These are phyloP conservation scores for Hypericum androsaemum DNA, from an alignment of 345 rosid genomes.

Conservation along the genomic window DNA sequence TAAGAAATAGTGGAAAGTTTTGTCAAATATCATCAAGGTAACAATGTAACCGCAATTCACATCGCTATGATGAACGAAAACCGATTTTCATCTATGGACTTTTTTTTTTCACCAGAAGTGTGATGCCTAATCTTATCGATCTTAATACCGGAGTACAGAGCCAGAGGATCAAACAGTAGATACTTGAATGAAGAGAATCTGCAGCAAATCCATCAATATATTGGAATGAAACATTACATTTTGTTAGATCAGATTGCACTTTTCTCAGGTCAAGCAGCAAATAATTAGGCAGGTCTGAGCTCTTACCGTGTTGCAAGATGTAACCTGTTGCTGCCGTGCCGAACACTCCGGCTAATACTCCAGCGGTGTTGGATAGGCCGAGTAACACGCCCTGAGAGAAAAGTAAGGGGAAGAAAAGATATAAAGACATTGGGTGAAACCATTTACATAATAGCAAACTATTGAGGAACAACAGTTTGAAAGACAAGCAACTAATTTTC, in stretches of 20 bases:
- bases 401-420: slow-evolving; percentile 1
- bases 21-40: background rate
- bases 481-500: background rate
- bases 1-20: background rate
- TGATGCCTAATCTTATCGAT: no score
- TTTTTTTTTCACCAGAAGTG: no score
- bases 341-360: slow-evolving; percentile 87
- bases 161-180: no score
- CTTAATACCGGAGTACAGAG: no score
- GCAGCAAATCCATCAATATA: no score
- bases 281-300: background rate
- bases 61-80: no score
- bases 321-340: slow-evolving; percentile 95
- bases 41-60: no score
- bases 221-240: no score
- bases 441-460: background rate
- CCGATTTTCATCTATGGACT: no score
- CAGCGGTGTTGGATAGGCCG: slow-evolving; percentile 89
- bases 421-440: background rate
- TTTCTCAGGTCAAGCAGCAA: no score
- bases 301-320: slow-evolving; percentile 78
- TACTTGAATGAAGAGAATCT: no score
- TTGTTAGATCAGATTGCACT: no score
- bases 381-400: slow-evolving; percentile 69
- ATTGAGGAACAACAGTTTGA: background rate